Conservation (phyloP, 192 early-diverging fungal species). For the Coemansia sp. region DNA sequence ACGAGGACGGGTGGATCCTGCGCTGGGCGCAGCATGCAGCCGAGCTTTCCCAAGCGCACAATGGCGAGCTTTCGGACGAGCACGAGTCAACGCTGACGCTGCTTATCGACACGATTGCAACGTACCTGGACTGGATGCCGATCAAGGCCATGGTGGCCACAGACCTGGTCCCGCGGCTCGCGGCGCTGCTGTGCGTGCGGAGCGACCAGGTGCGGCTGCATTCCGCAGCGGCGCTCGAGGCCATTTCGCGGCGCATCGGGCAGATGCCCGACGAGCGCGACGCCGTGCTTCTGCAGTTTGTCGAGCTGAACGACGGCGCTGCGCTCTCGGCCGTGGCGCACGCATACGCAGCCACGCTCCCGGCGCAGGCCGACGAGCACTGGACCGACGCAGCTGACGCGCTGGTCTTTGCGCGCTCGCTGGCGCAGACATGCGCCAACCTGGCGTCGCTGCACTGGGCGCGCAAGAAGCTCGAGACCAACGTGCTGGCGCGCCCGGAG, state of each 20-base stretch:
- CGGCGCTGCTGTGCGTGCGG: slow-evolving; percentile 9
- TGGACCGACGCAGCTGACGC: slow-evolving; percentile 34
- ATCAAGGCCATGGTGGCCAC: slow-evolving; percentile 24
- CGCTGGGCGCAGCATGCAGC: slow-evolving; percentile 20
- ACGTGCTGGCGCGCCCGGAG: slow-evolving; percentile 5
- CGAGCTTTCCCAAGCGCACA: not conserved
- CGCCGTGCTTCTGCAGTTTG: slow-evolving; percentile 27
- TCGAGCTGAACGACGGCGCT: slow-evolving; percentile 3
- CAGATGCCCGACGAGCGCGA: slow-evolving; percentile 32
- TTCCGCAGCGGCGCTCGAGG: slow-evolving; percentile 22
- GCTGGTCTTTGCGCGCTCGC: slow-evolving; percentile 10
- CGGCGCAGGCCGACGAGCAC: not conserved
- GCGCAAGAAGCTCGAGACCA: slow-evolving; percentile 26
- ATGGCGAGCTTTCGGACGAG: slow-evolving; percentile 4
- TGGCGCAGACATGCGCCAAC: slow-evolving; percentile 13
- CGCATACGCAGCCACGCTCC: slow-evolving; percentile 17
- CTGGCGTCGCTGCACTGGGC: slow-evolving; percentile 42
- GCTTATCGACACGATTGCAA: slow-evolving; percentile 17
- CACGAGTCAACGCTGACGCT: slow-evolving; percentile 6
- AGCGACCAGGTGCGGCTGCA: slow-evolving; percentile 21
- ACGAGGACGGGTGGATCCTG: slow-evolving; percentile 44
- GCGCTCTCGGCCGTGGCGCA: slow-evolving; percentile 13
- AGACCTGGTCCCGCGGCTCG: slow-evolving; percentile 16
- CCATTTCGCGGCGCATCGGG: slow-evolving; percentile 23
- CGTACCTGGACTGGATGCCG: slow-evolving; percentile 44